Conservation (phyloP, 345 rosid species). For the Schrenkiella parvula region DNA sequence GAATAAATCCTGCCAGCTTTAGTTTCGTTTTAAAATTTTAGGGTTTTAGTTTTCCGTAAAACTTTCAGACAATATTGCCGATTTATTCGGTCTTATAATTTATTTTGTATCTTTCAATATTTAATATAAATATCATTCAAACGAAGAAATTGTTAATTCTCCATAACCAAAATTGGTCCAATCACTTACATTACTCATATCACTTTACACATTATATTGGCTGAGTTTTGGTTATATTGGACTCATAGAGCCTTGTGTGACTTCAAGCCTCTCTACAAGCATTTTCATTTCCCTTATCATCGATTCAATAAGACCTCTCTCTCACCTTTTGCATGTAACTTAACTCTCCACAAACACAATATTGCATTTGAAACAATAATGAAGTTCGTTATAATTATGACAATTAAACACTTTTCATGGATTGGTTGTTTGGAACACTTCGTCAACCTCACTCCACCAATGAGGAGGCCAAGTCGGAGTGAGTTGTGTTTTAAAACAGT, state of each 20-base stretch:
- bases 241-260: constrained; percentile 7
- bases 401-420: constrained; percentile 4
- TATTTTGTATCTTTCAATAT: no score
- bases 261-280: constrained; percentile 3
- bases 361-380: no score
- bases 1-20: no score
- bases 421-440: constrained; percentile 20
- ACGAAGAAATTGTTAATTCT: no score
- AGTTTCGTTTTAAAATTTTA: no score
- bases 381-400: background rate
- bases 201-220: background rate
- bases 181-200: background rate
- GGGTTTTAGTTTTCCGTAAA: no score
- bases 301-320: background rate
- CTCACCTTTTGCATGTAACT: constrained; percentile 18
- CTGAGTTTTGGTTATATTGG: constrained; percentile 7
- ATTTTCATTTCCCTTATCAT: constrained; percentile 5
- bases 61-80: no score
- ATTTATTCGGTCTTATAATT: no score
- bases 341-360: background rate
- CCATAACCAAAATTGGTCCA: no score
- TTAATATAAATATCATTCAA: no score
- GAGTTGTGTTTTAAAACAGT: background rate
- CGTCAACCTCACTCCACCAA: background rate
- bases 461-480: background rate